These are phyloP conservation scores for Lantana camara DNA, from an alignment of 257 asterid species.

Conservation along the genomic window DNA sequence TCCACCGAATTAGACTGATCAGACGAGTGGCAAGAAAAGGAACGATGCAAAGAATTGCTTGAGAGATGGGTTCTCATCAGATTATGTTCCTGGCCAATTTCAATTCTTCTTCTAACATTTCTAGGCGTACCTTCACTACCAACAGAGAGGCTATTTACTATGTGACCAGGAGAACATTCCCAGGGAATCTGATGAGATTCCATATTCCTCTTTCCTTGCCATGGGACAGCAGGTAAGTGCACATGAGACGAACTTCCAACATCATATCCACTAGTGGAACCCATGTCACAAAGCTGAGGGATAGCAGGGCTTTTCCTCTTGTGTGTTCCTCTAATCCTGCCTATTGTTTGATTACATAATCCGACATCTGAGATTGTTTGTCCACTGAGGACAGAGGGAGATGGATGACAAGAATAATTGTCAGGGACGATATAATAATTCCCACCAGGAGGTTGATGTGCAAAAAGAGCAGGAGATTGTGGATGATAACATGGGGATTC, in stretches of 20 bases:
- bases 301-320: slow-evolving; percentile 57
- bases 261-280: slow-evolving; percentile 52
- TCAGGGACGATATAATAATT: slow-evolving; percentile 42
- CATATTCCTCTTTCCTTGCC: slow-evolving; percentile 46
- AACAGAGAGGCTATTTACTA: slow-evolving; percentile 47
- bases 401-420: slow-evolving; percentile 45
- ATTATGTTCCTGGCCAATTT: slow-evolving; percentile 41
- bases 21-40: slow-evolving; percentile 31
- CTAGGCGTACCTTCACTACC: slow-evolving; percentile 50
- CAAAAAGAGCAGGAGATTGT: slow-evolving; percentile 40
- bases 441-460: slow-evolving; percentile 38
- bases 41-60: slow-evolving; percentile 38
- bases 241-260: slow-evolving; percentile 61
- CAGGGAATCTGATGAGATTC: slow-evolving; percentile 44
- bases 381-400: slow-evolving; percentile 49
- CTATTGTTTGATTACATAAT: slow-evolving; percentile 37
- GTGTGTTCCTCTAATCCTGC: slow-evolving; percentile 43
- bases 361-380: slow-evolving; percentile 48
- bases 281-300: slow-evolving; percentile 46
- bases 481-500: slow-evolving; percentile 45
- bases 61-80: slow-evolving; percentile 37
- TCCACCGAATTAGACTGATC: slow-evolving; percentile 39
- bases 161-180: slow-evolving; percentile 41
- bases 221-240: slow-evolving; percentile 36
- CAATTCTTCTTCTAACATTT: slow-evolving; percentile 62